These are phyloP conservation scores for Acacia concinna DNA, from an alignment of 331 rosid species.

Conservation along the genomic window DNA sequence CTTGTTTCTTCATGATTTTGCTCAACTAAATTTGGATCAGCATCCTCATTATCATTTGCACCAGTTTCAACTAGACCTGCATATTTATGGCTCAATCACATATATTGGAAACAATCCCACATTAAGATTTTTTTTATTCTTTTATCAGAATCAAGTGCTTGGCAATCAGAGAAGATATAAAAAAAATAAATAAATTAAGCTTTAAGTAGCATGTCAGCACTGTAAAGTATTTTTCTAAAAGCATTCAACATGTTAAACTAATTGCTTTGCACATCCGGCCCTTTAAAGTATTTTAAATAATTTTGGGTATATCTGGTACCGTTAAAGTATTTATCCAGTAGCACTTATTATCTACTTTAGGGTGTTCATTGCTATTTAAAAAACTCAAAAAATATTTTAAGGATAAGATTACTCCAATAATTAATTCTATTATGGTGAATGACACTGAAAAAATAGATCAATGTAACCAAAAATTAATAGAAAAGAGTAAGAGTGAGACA, in stretches of 20 bases:
- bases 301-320: no score
- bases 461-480: background rate
- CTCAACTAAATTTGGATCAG: conserved; percentile 28
- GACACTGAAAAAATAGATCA: no score
- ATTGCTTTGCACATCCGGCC: background rate
- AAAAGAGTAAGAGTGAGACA: conserved; percentile 27
- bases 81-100: conserved; percentile 5
- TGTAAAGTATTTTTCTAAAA: no score
- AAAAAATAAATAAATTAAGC: background rate
- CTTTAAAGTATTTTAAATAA: no score
- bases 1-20: conserved; percentile 36
- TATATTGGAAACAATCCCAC: background rate
- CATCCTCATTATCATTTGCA: conserved; percentile 26
- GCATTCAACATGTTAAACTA: background rate
- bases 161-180: background rate
- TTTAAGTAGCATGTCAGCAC: no score
- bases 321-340: no score
- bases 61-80: conserved; percentile 37
- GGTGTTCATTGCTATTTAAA: background rate
- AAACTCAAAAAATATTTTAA: no score
- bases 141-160: conserved; percentile 6
- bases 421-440: no score
- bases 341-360: background rate
- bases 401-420: no score
- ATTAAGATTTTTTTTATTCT: background rate